Base-by-base conservation (phyloP, 2,329 filamentous ascomycete genomes). In the Fusarium agapanthi region DNA sequence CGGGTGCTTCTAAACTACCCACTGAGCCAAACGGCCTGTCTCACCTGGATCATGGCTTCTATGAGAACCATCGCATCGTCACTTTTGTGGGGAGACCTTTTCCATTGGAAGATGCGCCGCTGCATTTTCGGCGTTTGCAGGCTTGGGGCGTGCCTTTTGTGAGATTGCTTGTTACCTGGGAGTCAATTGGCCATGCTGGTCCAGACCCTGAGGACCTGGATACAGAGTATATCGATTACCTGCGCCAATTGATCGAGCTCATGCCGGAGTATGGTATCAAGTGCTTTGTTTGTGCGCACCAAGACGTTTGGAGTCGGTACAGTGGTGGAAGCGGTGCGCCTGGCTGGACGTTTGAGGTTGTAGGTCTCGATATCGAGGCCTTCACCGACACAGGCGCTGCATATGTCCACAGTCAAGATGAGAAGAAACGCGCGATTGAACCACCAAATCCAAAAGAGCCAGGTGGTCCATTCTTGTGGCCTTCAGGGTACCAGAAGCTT, bases 261-360 rank as follows among this genome's bases (percentile, higher is more conserved):
- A 84, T 84, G 77, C 79, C 82, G 0, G 64, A 71, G 44, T 82
- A 81, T 51, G 83, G 83, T 28, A 76, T 84, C 48, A 80, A 80
- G 61, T 83, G 82, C 69, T 84, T 84, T 64, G 60, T 84, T n/a
- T 84, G 83, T 64, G 82, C 81, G 1, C 83, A 84, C 28, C 83
- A 84, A 67, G 83, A 84, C 47, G 82, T 84, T 16, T 84, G 83
- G 83, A 84, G 82, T 50, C 77, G 83, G 10, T 84, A 81, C 62
- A 83, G 82, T 35, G 83, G 83, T 15, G 83, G 83, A 1, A 84
- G 82, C 47, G 83, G 83, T 51, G 83, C 83, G 8, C 83, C 83
- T 0, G 79, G 81, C 13, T 84, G 83, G 83, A 84, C 83, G 0
- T 84, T 84, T 65, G 80, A 82, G 58, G 78, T 81, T 1, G 83